Conservation (phyloP, 2,329 filamentous ascomycete genomes). For the Ciborinia camelliae region DNA sequence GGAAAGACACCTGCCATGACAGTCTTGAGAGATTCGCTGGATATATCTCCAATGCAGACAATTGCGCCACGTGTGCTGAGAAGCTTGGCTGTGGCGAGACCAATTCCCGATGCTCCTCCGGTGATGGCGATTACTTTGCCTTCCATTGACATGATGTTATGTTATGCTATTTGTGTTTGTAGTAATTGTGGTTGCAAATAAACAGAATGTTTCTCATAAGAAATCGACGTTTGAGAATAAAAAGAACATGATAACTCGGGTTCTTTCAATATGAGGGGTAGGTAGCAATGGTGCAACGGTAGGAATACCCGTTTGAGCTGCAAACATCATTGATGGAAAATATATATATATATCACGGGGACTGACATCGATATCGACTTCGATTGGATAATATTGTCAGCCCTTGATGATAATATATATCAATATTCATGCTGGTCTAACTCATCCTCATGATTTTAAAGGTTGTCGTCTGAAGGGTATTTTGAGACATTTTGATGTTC, state of each 20-base stretch:
- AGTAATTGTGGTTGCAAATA: background rate
- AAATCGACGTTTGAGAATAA: background rate
- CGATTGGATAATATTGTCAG: background rate
- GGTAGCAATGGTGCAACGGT: background rate
- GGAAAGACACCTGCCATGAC: slow-evolving; percentile 26
- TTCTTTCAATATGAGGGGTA: background rate
- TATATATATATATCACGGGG: background rate
- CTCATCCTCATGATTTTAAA: background rate
- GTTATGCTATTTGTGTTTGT: background rate
- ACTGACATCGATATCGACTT: background rate
- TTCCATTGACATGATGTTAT: slow-evolving; percentile 30
- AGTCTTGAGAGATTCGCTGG: slow-evolving; percentile 25
- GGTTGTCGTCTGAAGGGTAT: slow-evolving; percentile 2
- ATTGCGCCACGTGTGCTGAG: slow-evolving; percentile 29
- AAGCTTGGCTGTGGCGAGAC: slow-evolving; percentile 65
- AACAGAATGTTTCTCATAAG: background rate
- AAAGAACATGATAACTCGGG: background rate
- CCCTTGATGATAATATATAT: background rate
- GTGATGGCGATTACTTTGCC: slow-evolving; percentile 69
- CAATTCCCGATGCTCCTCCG: slow-evolving; percentile 73
- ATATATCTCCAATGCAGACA: slow-evolving; percentile 31
- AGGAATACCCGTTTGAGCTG: background rate
- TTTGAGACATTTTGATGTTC: background rate
- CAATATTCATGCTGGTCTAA: background rate
- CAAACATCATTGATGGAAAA: background rate